Conservation (phyloP, 2,329 filamentous ascomycete species). For the Penicillium sp. region DNA sequence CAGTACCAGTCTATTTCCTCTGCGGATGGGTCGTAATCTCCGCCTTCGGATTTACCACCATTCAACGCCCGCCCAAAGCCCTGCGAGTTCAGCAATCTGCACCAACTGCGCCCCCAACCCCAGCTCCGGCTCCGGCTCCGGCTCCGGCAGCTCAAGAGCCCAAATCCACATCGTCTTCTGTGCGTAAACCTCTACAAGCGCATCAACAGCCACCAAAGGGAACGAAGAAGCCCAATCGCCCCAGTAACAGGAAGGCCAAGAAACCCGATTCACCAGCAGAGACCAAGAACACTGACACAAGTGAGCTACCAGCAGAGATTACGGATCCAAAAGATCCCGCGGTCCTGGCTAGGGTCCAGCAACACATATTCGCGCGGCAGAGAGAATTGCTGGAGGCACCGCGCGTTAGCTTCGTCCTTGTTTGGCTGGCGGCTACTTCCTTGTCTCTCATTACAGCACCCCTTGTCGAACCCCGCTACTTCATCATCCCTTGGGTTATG, state of each 20-base stretch:
- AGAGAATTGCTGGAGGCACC: slow-evolving; percentile 28
- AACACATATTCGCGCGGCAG: slow-evolving; percentile 31
- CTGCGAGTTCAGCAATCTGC: slow-evolving; percentile 15
- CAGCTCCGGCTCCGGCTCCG: slow-evolving; percentile 13
- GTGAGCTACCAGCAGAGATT: neutral
- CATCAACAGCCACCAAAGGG: slow-evolving; percentile 21
- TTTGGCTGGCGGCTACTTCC: slow-evolving; percentile 67
- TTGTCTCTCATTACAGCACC: slow-evolving; percentile 84
- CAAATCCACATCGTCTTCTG: neutral
- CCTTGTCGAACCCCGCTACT: slow-evolving; percentile 92
- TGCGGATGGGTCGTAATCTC: slow-evolving; percentile 68
- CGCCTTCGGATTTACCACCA: slow-evolving; percentile 51
- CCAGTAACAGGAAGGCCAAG: slow-evolving; percentile 22
- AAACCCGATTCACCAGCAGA: slow-evolving; percentile 7
- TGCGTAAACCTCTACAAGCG: neutral
- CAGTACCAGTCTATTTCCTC: slow-evolving; percentile 67
- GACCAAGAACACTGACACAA: neutral
- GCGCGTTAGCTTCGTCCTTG: slow-evolving; percentile 53
- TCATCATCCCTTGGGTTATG: slow-evolving; percentile 91
- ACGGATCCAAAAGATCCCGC: slow-evolving; percentile 26
- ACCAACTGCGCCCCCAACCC: slow-evolving; percentile 14
- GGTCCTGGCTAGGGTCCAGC: slow-evolving; percentile 28
- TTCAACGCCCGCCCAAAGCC: slow-evolving; percentile 20
- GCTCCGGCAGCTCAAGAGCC: neutral
- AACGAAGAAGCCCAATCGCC: slow-evolving; percentile 22